Percentiles rank a stretch among this genome's conserved stretches.
Evolutionary conservation across 2,329 filamentous ascomycete genomes (phyloP).

Genomic region (Alternaria conjuncta): DNA sequence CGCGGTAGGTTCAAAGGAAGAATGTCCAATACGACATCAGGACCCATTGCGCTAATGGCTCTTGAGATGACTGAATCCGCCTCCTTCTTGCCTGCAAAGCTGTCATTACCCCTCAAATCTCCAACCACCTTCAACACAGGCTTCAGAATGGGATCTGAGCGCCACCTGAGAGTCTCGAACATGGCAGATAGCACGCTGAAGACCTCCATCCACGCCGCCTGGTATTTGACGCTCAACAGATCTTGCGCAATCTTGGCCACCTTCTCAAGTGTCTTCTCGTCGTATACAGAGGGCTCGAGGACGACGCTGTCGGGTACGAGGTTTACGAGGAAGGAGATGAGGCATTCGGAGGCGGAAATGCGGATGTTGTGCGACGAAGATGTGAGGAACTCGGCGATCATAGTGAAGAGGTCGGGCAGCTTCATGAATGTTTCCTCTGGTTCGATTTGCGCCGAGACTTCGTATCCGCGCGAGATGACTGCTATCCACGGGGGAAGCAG

Average conservation of each 20-base stretch:
- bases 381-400: constrained; percentile 81
- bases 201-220: constrained; percentile 92
- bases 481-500: constrained; percentile 96
- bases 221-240: constrained; percentile 87
- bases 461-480: constrained; percentile 90
- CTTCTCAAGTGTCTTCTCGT: constrained; percentile 87
- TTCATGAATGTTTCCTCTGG: constrained; percentile 92
- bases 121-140: constrained; percentile 80
- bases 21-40: constrained; percentile 79
- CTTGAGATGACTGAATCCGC: constrained; percentile 89
- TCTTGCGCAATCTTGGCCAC: constrained; percentile 75
- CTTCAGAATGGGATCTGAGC: constrained; percentile 76
- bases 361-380: constrained; percentile 92
- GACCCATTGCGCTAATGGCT: constrained; percentile 88
- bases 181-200: constrained; percentile 87
- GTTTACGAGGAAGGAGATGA: constrained; percentile 91
- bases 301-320: constrained; percentile 85
- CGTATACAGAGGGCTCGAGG: constrained; percentile 86
- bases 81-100: constrained; percentile 92
- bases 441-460: constrained; percentile 86
- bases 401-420: constrained; percentile 80
- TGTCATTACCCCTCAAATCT: constrained; percentile 84
- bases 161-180: constrained; percentile 87
- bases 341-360: constrained; percentile 90
- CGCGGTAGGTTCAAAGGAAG: constrained; percentile 85